A percentile compares a stretch with the other conserved stretches of the same genome.
These are phyloP conservation scores for Talaromyces sp. DNA, from an alignment of 2,329 filamentous ascomycete genomes.

Conservation along the genomic window DNA sequence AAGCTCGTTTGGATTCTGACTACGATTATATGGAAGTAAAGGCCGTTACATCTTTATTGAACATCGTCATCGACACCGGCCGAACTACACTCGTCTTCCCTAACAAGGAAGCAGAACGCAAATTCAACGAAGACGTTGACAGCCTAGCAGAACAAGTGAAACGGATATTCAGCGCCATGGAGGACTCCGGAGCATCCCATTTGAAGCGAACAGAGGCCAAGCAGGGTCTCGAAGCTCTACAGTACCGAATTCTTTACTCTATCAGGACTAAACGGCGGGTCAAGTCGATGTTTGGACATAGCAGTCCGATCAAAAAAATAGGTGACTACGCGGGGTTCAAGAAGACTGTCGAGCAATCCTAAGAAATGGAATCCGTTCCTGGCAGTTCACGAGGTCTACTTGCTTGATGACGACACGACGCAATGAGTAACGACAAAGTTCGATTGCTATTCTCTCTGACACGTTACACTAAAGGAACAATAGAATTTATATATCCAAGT, in stretches of 20 bases:
- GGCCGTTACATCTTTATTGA: conserved; percentile 65
- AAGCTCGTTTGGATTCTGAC: conserved; percentile 23
- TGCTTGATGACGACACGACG: conserved; percentile 8
- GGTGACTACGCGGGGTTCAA: neutral
- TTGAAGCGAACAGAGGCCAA: conserved; percentile 74
- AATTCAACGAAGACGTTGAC: conserved; percentile 72
- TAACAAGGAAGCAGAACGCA: conserved; percentile 37
- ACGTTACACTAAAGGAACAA: too few relatives aligned
- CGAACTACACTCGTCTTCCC: conserved; percentile 31
- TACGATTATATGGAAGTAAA: conserved; percentile 65
- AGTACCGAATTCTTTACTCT: conserved; percentile 66
- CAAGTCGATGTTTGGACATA: conserved; percentile 40
- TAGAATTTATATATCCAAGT: neutral
- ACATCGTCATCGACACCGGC: conserved; percentile 70
- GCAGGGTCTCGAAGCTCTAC: conserved; percentile 68
- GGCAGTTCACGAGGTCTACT: neutral
- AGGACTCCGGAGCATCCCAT: conserved; percentile 69
- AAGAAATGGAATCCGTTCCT: neutral
- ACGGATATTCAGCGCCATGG: conserved; percentile 58
- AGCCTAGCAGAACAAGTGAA: conserved; percentile 60
- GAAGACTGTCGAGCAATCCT: conserved; percentile 2
- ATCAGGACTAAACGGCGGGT: conserved; percentile 63
- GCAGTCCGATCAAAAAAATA: conserved; percentile 4
- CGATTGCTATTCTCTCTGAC: neutral
- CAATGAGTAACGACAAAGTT: neutral